Base-by-base conservation (phyloP, 208 protist species). In the Leishmania mexicana region DNA sequence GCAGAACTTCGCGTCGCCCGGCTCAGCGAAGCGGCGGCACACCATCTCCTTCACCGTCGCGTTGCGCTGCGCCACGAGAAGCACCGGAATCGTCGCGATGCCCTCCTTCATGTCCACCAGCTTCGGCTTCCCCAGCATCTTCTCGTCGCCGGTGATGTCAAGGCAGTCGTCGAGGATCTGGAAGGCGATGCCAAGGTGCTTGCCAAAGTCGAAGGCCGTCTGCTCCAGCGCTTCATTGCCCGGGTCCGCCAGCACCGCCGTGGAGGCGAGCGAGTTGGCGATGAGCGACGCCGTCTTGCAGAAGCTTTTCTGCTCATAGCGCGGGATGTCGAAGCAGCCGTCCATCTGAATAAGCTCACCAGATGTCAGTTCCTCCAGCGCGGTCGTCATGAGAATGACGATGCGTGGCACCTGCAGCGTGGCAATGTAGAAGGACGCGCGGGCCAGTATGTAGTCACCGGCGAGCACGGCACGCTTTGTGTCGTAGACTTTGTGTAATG, bases 141-240 rank as follows among this genome's bases (percentile, higher is more conserved):
- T 89, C 85, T 94, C 92, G 58, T 89, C 87, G 7, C 90, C 91
- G 28, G 87, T 93, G 82, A 98, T 98, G 88, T 99, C 98, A 19
- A 99, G 95, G 83, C 98, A 94, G 88, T 99, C 98, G 79, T 99
- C 98, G 3, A 99, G 89, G 70, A 99, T 97, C 83, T 98, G 97
- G 81, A 98, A 99, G 49, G 98, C 97, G 64, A 98, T 93, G 76
- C 98, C 98, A 53, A 99, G 86, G 84, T 98, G 93, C 72, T 93
- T 97, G 68, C 97, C 98, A 83, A 98, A 99, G 80, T 94, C 83
- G 51, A 91, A 89, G 21, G 92, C 92, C 3, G 81, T 62, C 47
- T 85, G 65, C 80, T 93, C 93, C 79, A 92, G 80, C 49, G 72
- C 81, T 24, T 88, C 82, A 54, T 90, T 89, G 58, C 81, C 73